A percentile compares a stretch with the other conserved stretches of the same genome.
Conservation (phyloP, 345 rosid species). For the Citrus mangshanensis region DNA sequence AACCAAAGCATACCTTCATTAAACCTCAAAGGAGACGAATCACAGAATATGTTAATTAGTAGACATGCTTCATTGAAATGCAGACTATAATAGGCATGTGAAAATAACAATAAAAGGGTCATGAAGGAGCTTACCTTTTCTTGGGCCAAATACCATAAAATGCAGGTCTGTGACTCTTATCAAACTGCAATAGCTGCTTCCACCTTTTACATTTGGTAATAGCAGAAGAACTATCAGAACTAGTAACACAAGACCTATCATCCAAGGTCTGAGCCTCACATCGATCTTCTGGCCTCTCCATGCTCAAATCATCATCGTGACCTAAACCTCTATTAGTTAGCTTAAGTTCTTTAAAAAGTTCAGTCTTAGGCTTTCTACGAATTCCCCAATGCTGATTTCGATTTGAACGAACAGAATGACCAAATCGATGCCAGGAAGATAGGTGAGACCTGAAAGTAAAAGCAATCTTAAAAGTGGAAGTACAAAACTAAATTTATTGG, state of each 20-base stretch:
- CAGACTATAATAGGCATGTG: neutral
- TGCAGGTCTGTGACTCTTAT: slow-evolving; percentile 83
- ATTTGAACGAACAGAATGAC: slow-evolving; percentile 42
- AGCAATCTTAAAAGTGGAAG: slow-evolving; percentile 14
- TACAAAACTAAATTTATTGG: slow-evolving; percentile 8
- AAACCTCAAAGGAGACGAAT: neutral
- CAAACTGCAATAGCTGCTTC: slow-evolving; percentile 81
- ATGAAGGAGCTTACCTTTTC: slow-evolving; percentile 54
- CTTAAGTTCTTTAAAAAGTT: slow-evolving; percentile 67
- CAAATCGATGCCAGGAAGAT: slow-evolving; percentile 65
- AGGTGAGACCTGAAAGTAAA: slow-evolving; percentile 55
- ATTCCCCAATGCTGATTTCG: slow-evolving; percentile 66
- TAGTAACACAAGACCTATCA: slow-evolving; percentile 22
- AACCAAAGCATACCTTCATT: neutral
- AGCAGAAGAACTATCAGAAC: slow-evolving; percentile 25
- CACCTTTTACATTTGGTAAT: slow-evolving; percentile 36
- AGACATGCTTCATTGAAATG: neutral
- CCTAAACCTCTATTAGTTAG: slow-evolving; percentile 38
- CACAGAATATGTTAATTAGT: neutral
- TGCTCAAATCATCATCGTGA: slow-evolving; percentile 39
- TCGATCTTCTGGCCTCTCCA: slow-evolving; percentile 53
- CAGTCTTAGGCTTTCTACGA: slow-evolving; percentile 68
- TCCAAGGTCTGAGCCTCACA: slow-evolving; percentile 41
- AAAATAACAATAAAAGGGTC: neutral
- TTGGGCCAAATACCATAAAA: slow-evolving; percentile 92